phyloP scores from a whole-genome alignment of 1,139 yeast species.

The Pichia inconspicua region DNA sequence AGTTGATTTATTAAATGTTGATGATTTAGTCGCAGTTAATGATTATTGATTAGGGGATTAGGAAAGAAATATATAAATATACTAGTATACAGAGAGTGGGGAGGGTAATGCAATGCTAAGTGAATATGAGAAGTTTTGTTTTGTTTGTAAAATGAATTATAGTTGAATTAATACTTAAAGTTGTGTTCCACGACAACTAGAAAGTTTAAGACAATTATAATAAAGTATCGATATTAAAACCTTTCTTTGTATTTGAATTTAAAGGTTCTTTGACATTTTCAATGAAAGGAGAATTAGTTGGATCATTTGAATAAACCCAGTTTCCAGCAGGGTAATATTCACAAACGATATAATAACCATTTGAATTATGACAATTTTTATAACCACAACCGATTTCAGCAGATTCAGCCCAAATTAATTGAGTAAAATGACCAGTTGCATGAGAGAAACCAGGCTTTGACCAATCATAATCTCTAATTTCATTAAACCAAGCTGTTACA shows the following conservation, averaged over 20 bases:
- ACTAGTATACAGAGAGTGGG: not conserved
- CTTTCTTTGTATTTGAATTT: not conserved
- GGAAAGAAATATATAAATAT: not conserved
- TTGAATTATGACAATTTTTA: slow-evolving; percentile 39
- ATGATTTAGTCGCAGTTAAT: slow-evolving; percentile 28
- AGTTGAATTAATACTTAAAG: not conserved
- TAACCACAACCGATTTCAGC: slow-evolving; percentile 55
- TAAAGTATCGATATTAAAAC: not conserved
- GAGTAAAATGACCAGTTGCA: slow-evolving; percentile 61
- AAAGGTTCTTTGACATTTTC: slow-evolving; percentile 1
- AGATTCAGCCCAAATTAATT: slow-evolving; percentile 53
- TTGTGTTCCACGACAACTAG: not conserved
- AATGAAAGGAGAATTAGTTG: not conserved
- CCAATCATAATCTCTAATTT: slow-evolving; percentile 53
- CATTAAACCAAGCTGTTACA: slow-evolving; percentile 79
- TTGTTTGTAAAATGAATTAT: not conserved
- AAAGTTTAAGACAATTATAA: not conserved
- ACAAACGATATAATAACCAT: slow-evolving; percentile 55
- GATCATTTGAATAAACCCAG: slow-evolving; percentile 20
- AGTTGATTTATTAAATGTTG: slow-evolving; percentile 39
- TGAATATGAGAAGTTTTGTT: not conserved
- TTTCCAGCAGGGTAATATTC: slow-evolving; percentile 60
- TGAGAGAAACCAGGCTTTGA: slow-evolving; percentile 38
- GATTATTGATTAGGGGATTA: not conserved
- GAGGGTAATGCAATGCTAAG: not conserved